Base-by-base conservation (phyloP, 2,329 filamentous ascomycete species). In the Fusarium graminum region DNA sequence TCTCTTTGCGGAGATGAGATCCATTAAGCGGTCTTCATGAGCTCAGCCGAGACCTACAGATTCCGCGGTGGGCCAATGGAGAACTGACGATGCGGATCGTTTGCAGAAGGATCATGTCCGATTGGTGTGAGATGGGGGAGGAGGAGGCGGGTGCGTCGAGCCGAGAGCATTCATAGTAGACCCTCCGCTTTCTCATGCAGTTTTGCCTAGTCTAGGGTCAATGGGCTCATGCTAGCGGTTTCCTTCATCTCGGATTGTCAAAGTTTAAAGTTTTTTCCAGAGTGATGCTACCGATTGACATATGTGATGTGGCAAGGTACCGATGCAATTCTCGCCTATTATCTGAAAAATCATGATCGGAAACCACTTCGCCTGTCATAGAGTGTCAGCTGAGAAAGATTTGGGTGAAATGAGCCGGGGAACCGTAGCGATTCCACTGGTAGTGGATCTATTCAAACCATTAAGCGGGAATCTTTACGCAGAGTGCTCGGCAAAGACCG, bases 321-420 rank as follows among this genome's bases (percentile, higher is more conserved):
- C 22, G 22, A 22, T 22, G 22, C 8, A 9, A 4, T 9, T 16
- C 7, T 16, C 8, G 34, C 16, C 7, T 36, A 16, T 17, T 36
- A 16, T 36, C 16, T 4, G 3, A 7, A 17, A 36, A 29, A 16
- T n/a, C 7, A 6, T 36, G 5, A 17, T 6, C 34, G 10, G 16
- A 4, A n/a, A 5, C 10, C 2, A 10, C 10, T n/a, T 16, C 9
- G 7, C 16, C 5, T 36, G 16, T 36, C 9, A 7, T n/a, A 36
- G 13, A 36, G 10, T 6, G n/a, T 7, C 4, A 3, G n/a, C 14
- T 17, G 16, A 10, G 10, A 5, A 36, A n/a, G 7, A 5, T 9
- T 10, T 16, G 10, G 6, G 22, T 3, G 1, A n/a, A n/a, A 2
- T 11, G 8, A 9, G n/a, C 7, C 3, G 7, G n/a, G 16, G 16